Evolutionary conservation across 2,329 filamentous ascomycete genomes (phyloP).

Genomic region (Monosporascus ibericus): DNA sequence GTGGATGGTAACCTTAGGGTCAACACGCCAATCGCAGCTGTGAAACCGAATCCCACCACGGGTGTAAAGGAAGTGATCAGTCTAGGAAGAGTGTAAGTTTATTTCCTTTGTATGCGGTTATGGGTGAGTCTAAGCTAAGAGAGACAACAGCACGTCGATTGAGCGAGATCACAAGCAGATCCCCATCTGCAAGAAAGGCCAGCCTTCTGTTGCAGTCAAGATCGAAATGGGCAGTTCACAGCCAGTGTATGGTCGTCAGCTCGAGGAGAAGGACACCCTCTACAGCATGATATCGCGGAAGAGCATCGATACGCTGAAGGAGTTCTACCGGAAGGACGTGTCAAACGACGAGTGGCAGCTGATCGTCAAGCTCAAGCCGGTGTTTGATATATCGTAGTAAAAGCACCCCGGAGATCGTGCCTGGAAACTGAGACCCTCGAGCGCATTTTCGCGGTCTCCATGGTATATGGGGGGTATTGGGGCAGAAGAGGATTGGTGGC

Average conservation of each 20-base stretch:
- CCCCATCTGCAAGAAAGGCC: conserved; percentile 85
- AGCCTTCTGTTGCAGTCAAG: conserved; percentile 96
- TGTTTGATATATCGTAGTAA: conserved; percentile 75
- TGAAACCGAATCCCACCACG: conserved; percentile 75
- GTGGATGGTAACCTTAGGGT: conserved; percentile 80
- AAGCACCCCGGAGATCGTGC: too few relatives aligned
- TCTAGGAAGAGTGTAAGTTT: conserved; percentile 85
- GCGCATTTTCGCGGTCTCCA: neutral
- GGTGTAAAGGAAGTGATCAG: conserved; percentile 77
- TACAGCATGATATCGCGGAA: conserved; percentile 83
- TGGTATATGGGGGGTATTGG: neutral
- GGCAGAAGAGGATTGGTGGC: too few relatives aligned
- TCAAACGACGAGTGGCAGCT: conserved; percentile 82
- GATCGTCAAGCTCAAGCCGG: conserved; percentile 89
- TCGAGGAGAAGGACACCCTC: conserved; percentile 83
- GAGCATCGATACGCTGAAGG: conserved; percentile 92
- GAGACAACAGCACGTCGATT: conserved; percentile 68
- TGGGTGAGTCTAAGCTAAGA: conserved; percentile 20
- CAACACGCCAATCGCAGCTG: conserved; percentile 82
- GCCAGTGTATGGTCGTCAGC: conserved; percentile 87
- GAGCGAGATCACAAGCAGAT: conserved; percentile 98
- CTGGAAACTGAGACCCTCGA: neutral
- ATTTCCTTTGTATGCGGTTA: neutral
- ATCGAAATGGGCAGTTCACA: conserved; percentile 91
- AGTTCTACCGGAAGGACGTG: conserved; percentile 68